phyloP scores from a whole-genome alignment of 177 flowering plant species.

The Tripterygium wilfordii region DNA sequence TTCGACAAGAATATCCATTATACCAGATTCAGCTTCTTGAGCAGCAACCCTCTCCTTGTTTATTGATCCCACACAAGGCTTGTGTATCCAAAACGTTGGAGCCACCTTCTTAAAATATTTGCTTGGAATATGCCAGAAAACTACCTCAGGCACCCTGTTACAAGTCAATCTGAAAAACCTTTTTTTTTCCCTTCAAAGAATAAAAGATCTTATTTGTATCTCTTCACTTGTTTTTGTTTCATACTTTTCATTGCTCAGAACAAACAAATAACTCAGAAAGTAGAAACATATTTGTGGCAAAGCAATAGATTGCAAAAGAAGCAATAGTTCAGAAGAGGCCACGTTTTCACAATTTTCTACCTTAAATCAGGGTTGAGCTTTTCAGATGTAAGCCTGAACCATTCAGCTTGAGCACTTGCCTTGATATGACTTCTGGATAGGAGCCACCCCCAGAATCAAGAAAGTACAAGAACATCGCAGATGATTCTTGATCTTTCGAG shows the following conservation, averaged over 20 bases:
- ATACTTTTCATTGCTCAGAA: too few species aligned
- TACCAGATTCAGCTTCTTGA: slow-evolving; percentile 77
- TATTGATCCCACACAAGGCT: slow-evolving; percentile 87
- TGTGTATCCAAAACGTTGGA: slow-evolving; percentile 33
- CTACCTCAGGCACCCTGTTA: slow-evolving; percentile 69
- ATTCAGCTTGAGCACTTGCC: slow-evolving; percentile 63
- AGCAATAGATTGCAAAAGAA: too few species aligned
- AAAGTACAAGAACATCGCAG: slow-evolving; percentile 58
- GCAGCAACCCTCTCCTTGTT: slow-evolving; percentile 67
- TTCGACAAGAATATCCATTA: slow-evolving; percentile 53
- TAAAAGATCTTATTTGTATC: too few species aligned
- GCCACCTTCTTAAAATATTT: slow-evolving; percentile 61
- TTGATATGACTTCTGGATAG: slow-evolving; percentile 82
- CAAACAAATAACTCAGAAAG: too few species aligned
- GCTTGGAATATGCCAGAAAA: slow-evolving; percentile 95
- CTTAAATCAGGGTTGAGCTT: slow-evolving; percentile 66
- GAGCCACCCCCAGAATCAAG: slow-evolving; percentile 96
- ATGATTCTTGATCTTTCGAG: slow-evolving; percentile 22
- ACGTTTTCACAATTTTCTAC: slow-evolving; percentile 30
- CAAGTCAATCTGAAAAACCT: too few species aligned
- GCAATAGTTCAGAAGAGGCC: too few species aligned
- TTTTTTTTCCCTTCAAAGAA: too few species aligned
- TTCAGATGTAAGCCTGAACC: slow-evolving; percentile 54
- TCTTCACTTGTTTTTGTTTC: too few species aligned
- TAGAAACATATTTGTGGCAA: too few species aligned